phyloP scores from a whole-genome alignment of 164 flowering plant species.

The Umbilicus rupestris region DNA sequence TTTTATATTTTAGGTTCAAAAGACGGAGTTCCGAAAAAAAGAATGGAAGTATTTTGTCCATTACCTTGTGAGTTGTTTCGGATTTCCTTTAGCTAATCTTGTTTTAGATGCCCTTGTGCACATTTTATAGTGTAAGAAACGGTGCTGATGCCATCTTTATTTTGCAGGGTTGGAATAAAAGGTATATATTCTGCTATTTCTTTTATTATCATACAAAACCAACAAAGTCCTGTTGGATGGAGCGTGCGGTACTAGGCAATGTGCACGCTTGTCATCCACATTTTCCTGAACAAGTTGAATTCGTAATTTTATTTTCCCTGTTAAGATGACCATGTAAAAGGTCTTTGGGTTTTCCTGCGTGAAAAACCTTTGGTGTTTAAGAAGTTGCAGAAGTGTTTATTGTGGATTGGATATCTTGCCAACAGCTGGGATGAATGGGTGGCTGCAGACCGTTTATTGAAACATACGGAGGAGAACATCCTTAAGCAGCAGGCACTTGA shows the following conservation, averaged over 20 bases:
- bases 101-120: neutral
- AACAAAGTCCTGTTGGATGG: neutral
- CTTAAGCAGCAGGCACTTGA: constrained; percentile 46
- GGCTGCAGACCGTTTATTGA: constrained; percentile 48
- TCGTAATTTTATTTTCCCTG: neutral
- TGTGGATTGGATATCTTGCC: constrained; percentile 25
- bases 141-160: neutral
- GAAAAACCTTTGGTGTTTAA: constrained; percentile 5
- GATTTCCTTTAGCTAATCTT: neutral
- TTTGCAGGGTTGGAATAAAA: constrained; percentile 93
- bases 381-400: constrained; percentile 13
- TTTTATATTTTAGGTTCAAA: constrained; percentile 50
- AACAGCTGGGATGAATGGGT: constrained; percentile 99
- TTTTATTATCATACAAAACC: neutral
- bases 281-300: neutral
- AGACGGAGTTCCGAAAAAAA: constrained; percentile 59
- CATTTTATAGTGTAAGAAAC: neutral
- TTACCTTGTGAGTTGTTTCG: constrained; percentile 63
- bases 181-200: constrained; percentile 24
- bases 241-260: neutral
- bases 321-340: neutral
- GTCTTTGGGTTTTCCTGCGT: neutral
- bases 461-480: constrained; percentile 54
- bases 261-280: neutral
- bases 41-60: constrained; percentile 84